Conservation (phyloP, 1,284 basidiomycete species). For the Anthracocystis setariae region DNA sequence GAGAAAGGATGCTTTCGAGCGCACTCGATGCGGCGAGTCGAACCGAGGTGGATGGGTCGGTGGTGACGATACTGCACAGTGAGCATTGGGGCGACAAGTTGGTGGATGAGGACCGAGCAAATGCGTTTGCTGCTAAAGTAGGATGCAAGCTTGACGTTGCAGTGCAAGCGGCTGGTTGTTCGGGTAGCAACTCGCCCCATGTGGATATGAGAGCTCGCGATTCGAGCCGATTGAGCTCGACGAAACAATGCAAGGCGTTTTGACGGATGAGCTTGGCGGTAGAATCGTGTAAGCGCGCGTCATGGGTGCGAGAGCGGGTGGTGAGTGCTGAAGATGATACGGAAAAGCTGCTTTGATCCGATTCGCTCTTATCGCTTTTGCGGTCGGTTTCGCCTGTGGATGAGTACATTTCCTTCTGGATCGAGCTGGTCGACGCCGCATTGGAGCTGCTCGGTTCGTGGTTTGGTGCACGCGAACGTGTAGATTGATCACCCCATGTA, state of each 20-base stretch:
- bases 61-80: conserved; percentile 26
- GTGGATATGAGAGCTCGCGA: conserved; percentile 15
- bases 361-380: conserved; percentile 41
- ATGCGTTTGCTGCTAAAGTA: neutral
- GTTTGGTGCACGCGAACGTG: neutral
- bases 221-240: conserved; percentile 28
- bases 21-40: conserved; percentile 27
- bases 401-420: neutral
- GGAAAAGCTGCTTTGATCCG: conserved; percentile 41
- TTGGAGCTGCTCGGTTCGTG: neutral
- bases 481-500: conserved; percentile 9
- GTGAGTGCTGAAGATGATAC: conserved; percentile 14
- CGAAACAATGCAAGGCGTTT: conserved; percentile 27
- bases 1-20: conserved; percentile 20
- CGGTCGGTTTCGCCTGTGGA: conserved; percentile 27
- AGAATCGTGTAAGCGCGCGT: conserved; percentile 24
- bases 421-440: neutral
- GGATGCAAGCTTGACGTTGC: neutral
- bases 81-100: conserved; percentile 4
- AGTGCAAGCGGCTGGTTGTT: conserved; percentile 5
- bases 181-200: conserved; percentile 31
- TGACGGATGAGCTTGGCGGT: conserved; percentile 31
- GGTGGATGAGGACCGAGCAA: conserved; percentile 6
- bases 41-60: conserved; percentile 23
- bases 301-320: conserved; percentile 17